Evolutionary conservation across 495 filamentous ascomycete genomes (phyloP).

Genomic region (Tricharina praecox): DNA sequence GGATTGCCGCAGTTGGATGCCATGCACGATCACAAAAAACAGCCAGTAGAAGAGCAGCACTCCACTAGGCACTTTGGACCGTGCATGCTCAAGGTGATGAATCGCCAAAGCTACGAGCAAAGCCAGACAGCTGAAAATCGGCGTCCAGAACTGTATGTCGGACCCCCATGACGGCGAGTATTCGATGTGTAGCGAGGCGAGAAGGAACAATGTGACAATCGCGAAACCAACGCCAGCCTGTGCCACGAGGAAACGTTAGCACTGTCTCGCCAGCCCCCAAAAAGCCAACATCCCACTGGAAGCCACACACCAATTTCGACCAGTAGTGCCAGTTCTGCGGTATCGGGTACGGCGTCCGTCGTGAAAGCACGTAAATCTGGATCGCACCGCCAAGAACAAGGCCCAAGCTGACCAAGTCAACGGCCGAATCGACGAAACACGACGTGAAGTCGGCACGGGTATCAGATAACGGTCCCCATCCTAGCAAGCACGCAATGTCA

Average conservation of each 20-base stretch:
- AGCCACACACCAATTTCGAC: constrained; percentile 56
- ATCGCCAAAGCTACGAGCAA: constrained; percentile 65
- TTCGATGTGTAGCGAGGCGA: constrained; percentile 57
- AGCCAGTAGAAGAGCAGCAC: constrained; percentile 96
- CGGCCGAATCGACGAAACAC: constrained; percentile 81
- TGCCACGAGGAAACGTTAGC: not conserved
- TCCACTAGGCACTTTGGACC: constrained; percentile 76
- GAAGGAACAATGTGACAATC: constrained; percentile 50
- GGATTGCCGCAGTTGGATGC: constrained; percentile 76
- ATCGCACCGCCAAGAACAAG: constrained; percentile 59
- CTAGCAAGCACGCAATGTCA: constrained; percentile 26
- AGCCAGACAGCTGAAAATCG: constrained; percentile 58
- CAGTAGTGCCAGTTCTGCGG: constrained; percentile 92
- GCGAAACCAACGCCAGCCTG: constrained; percentile 54
- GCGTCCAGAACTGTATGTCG: constrained; percentile 86
- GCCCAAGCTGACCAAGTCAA: constrained; percentile 56
- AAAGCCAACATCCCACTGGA: not conserved
- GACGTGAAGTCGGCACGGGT: constrained; percentile 82
- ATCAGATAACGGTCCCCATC: constrained; percentile 85
- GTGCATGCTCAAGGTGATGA: constrained; percentile 82
- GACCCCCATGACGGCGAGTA: constrained; percentile 51
- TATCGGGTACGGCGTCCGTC: constrained; percentile 47
- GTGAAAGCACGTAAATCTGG: constrained; percentile 53
- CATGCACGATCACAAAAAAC: constrained; percentile 62
- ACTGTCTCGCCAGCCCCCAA: no score